These are phyloP conservation scores for Russula earlei DNA, from an alignment of 768 basidiomycete species.

Conservation along the genomic window DNA sequence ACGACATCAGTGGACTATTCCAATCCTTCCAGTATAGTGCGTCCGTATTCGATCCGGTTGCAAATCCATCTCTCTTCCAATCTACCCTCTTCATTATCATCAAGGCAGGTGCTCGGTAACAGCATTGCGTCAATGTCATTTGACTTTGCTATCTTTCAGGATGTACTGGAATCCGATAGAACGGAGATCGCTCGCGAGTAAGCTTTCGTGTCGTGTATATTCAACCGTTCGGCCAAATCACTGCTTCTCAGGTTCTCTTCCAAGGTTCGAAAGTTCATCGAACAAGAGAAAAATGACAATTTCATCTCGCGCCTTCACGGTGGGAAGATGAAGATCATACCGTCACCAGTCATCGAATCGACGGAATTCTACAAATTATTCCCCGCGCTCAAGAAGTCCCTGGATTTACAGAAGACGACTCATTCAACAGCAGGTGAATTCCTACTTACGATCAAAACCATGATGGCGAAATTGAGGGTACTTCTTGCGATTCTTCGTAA, in stretches of 20 bases:
- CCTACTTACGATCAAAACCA: conserved; percentile 45
- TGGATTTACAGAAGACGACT: conserved; percentile 41
- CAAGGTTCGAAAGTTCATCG: conserved; percentile 54
- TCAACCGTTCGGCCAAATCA: background rate
- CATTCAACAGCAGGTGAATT: conserved; percentile 47
- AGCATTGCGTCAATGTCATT: background rate
- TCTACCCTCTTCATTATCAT: conserved; percentile 54
- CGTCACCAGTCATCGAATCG: conserved; percentile 62
- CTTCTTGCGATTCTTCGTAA: background rate
- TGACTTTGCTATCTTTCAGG: conserved; percentile 29
- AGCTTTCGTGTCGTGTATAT: conserved; percentile 15
- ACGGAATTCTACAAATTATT: conserved; percentile 52
- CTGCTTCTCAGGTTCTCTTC: conserved; percentile 37
- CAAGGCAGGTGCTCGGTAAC: conserved; percentile 32
- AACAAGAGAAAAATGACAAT: conserved; percentile 50
- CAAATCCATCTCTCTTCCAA: conserved; percentile 50
- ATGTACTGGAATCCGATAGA: conserved; percentile 55
- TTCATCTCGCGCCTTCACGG: conserved; percentile 53
- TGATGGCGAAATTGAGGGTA: conserved; percentile 63
- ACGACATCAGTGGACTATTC: conserved; percentile 52
- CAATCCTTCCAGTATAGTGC: conserved; percentile 54
- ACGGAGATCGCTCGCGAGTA: conserved; percentile 50
- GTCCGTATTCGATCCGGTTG: conserved; percentile 45
- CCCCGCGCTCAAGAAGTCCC: conserved; percentile 33
- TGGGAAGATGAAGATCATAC: conserved; percentile 47